Evolutionary conservation across 225 moss, liverwort and hornwort genomes (phyloP).

Genomic region (Marchantia paleacea): DNA sequence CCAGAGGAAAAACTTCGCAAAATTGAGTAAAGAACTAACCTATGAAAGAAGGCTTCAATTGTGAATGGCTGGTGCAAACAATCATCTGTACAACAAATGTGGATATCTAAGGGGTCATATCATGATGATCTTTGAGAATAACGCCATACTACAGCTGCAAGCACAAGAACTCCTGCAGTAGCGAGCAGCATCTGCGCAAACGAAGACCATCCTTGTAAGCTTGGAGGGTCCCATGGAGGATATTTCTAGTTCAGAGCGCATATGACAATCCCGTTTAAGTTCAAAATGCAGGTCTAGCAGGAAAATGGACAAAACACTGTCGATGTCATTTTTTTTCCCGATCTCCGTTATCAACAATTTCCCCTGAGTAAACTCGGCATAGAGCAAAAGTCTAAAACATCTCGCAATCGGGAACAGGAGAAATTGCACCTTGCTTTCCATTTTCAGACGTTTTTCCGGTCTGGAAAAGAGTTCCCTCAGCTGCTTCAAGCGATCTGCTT

Average conservation of each 20-base stretch:
- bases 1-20: slow-evolving; percentile 20
- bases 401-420: background rate
- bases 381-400: too few relatives aligned
- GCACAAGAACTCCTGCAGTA: slow-evolving; percentile 54
- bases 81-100: slow-evolving; percentile 24
- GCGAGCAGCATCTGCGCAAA: slow-evolving; percentile 64
- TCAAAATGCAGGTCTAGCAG: too few relatives aligned
- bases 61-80: slow-evolving; percentile 20
- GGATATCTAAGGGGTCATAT: background rate
- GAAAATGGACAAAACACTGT: too few relatives aligned
- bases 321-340: too few relatives aligned
- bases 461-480: slow-evolving; percentile 45
- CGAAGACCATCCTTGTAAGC: too few relatives aligned
- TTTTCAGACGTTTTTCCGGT: slow-evolving; percentile 56
- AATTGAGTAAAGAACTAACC: slow-evolving; percentile 8
- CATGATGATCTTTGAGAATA: slow-evolving; percentile 38
- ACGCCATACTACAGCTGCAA: slow-evolving; percentile 84
- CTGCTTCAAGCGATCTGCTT: slow-evolving; percentile 53
- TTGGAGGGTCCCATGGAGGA: too few relatives aligned
- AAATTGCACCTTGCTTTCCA: slow-evolving; percentile 69
- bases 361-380: too few relatives aligned
- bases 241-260: too few relatives aligned
- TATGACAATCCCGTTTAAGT: too few relatives aligned
- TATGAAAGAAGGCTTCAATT: background rate
- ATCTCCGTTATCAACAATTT: too few relatives aligned